Conservation (phyloP, 2,329 filamentous ascomycete species). For the Lasiodiplodia citricola region DNA sequence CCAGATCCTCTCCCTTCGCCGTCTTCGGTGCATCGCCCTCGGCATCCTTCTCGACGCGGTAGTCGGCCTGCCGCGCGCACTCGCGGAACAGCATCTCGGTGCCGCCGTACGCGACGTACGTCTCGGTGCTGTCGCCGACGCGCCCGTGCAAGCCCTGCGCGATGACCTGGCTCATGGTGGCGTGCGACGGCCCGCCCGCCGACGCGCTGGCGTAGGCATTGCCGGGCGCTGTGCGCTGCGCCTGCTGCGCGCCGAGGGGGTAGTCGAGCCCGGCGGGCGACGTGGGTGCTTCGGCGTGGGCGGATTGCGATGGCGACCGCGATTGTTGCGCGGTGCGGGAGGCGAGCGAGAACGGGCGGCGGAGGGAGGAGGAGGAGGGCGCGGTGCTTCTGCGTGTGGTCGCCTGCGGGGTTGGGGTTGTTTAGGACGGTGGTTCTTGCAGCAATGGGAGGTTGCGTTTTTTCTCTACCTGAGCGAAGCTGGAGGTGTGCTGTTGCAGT, state of each 20-base stretch:
- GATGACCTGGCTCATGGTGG: slow-evolving; percentile 28
- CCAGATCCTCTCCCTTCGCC: slow-evolving; percentile 81
- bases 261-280: slow-evolving; percentile 27
- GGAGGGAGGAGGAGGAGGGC: slow-evolving; percentile 28
- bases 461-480: slow-evolving; percentile 20
- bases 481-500: slow-evolving; percentile 28
- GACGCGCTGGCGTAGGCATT: not conserved
- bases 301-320: not conserved
- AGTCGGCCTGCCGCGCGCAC: slow-evolving; percentile 75
- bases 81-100: slow-evolving; percentile 80
- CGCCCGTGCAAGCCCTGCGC: slow-evolving; percentile 40
- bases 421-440: not conserved
- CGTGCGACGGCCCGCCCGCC: slow-evolving; percentile 11
- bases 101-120: slow-evolving; percentile 79
- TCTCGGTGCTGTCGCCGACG: slow-evolving; percentile 53
- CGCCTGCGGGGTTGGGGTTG: not conserved
- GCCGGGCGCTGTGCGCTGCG: slow-evolving; percentile 23
- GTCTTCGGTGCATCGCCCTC: slow-evolving; percentile 73
- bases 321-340: slow-evolving; percentile 8
- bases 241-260: slow-evolving; percentile 26
- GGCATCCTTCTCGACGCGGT: slow-evolving; percentile 73
- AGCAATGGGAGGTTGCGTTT: slow-evolving; percentile 27
- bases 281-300: not conserved
- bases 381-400: slow-evolving; percentile 16
- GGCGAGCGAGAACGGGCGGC: not conserved